Conservation (phyloP, 1,139 yeast genomes). For the Yamadazyma buinensis region DNA sequence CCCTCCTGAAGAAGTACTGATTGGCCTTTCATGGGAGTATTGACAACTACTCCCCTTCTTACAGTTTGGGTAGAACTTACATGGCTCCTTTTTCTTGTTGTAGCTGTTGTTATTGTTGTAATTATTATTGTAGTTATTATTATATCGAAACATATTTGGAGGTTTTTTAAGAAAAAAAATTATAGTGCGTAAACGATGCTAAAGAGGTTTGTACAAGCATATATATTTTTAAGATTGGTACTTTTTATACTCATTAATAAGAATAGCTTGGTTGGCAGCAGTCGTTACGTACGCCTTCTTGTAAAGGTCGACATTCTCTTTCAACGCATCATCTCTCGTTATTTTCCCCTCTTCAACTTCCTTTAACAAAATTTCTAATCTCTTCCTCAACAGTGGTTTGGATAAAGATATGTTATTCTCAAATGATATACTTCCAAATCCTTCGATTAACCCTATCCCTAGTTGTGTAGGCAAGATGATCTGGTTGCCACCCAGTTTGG, state of each 20-base stretch:
- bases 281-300: conserved; percentile 52
- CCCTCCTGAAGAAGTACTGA: background rate
- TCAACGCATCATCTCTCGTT: conserved; percentile 52
- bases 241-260: conserved; percentile 19
- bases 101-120: background rate
- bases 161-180: too few relatives aligned
- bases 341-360: conserved; percentile 65
- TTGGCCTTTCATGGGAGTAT: conserved; percentile 11
- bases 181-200: too few relatives aligned
- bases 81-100: conserved; percentile 5
- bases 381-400: conserved; percentile 82
- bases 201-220: too few relatives aligned
- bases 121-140: conserved; percentile 1
- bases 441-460: conserved; percentile 87
- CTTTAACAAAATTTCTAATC: conserved; percentile 64
- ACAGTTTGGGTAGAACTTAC: conserved; percentile 17
- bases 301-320: conserved; percentile 57
- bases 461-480: conserved; percentile 71
- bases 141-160: conserved; percentile 2
- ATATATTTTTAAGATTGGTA: conserved; percentile 7
- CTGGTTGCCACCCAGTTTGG: conserved; percentile 30
- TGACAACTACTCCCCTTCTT: conserved; percentile 15
- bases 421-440: conserved; percentile 76
- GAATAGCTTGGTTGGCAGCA: conserved; percentile 27
- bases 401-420: conserved; percentile 68